Base-by-base conservation (phyloP, 2,329 filamentous ascomycete genomes). In the Penicillium vulpinum region DNA sequence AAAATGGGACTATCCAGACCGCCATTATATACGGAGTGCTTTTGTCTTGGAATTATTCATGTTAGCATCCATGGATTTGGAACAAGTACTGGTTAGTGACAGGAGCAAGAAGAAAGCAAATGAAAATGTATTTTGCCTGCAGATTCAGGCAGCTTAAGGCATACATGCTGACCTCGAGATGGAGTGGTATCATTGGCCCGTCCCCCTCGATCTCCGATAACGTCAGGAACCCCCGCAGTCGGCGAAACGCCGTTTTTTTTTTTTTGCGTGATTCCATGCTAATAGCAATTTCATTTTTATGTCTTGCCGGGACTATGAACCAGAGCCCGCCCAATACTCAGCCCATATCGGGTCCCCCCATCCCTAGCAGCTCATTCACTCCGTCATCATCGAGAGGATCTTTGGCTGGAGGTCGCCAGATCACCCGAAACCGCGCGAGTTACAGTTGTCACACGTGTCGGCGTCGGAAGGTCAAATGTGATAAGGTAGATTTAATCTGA, bases 361-460 rank as follows among this genome's bases (percentile, higher is more conserved):
- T 33, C 51, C 56, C 56, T 22, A 45, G 47, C 38, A 35, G 36
- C 21, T 43, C 47, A 15, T 50, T 48, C 22, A 47, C 61, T 29
- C 54, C 38, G 24, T 16, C 29, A 35, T 46, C 58, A 36, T 49
- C 55, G 51, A 63, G 57, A 40, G 61, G 47, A 15, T 53, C 62
- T 38, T 55, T 73, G 26, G 62, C 60, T 4, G 60, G 65, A 35
- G 70, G 70, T 40, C 77, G 77, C 49, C 77, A 79, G 54, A 80
- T 80, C 50, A 80, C 78, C 36, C 75, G 78, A 18, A 79, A 77
- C 45, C 75, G 78, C 47, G 71, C 75, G 33, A 79, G 77, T 61
- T 79, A 80, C 60, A 78, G 75, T 60, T 80, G 78, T 57, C 73
- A 78, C 62, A 76, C 71, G 1, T 80, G 78, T 65, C 74, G 78